Evolutionary conservation across 2,329 filamentous ascomycete genomes (phyloP), one percentile per base, ranked within the genome.

Genomic region (Verticillium albo-atrum): DNA sequence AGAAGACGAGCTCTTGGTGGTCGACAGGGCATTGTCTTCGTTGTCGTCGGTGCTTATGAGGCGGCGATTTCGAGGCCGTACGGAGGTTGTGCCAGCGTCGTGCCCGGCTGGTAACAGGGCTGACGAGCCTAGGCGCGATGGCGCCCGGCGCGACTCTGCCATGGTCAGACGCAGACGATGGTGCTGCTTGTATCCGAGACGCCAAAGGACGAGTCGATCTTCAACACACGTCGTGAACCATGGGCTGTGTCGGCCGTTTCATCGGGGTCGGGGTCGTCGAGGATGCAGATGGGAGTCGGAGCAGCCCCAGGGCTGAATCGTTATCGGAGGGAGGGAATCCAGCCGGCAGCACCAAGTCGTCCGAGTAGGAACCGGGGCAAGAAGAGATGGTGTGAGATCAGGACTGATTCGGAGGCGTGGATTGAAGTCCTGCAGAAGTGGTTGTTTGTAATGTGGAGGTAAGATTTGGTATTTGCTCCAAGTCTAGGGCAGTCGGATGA

Each of bases 21-120:
- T 68, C 2, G 70, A 65, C 10, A 62, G 64, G 9, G 69, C 63
- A 57, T 65, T 65, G 34, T 68, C 67, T 20, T 62, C 59, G 57
- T 68, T 66, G 42, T 68, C 67, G 59, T 67, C 68, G 20, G 69
- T 65, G 61, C 71, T 74, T 56, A 72, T 71, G 32, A 75, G 72
- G 54, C 78, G 80, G 58, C 82, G 78, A 63, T 82, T 83, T 60
- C 83, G 81, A 58, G 82, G 78, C 27, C 82, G 80, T 58, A 78
- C 65, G 27, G 74, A 71, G 60, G 68, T 66, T 27, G 76, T 67
- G 59, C 76, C 75, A 62, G 75, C 69, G 63, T 78, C 75, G 60
- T 72, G 74, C 55, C 75, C 74, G 64, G 75, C 69, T 50, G 78
- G 72, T 56, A 74, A 72, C 58, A 79, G 68, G 54, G 76, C 75